Evolutionary conservation across 495 filamentous ascomycete genomes (phyloP).

Genomic region (Pyronema omphalodes): DNA sequence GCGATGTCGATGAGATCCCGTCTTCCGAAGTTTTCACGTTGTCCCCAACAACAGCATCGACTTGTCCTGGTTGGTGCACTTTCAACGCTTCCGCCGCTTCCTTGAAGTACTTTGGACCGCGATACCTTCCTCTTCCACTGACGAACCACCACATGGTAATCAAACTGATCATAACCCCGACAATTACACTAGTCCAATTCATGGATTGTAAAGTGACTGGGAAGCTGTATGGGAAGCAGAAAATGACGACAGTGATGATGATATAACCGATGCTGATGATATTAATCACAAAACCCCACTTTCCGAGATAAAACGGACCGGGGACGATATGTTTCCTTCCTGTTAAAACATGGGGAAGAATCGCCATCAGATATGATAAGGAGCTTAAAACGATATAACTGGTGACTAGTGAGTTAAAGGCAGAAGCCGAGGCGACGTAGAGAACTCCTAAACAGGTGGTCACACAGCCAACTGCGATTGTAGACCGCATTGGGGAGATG

Average conservation of each 20-base stretch:
- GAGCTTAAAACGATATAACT: conserved; percentile 58
- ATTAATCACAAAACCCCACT: conserved; percentile 42
- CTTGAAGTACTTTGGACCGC: conserved; percentile 34
- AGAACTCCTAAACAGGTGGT: conserved; percentile 54
- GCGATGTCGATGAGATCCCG: too few relatives aligned
- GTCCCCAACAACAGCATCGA: too few relatives aligned
- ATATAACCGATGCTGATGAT: conserved; percentile 44
- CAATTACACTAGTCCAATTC: conserved; percentile 52
- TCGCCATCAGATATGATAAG: conserved; percentile 55
- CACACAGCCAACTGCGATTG: conserved; percentile 41
- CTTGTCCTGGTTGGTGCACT: too few relatives aligned
- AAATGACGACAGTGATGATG: conserved; percentile 48
- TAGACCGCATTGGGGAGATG: conserved; percentile 50
- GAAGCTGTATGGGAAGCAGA: conserved; percentile 49
- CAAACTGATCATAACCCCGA: conserved; percentile 35
- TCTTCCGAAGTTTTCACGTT: too few relatives aligned
- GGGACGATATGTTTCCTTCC: conserved; percentile 42
- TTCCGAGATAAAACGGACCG: conserved; percentile 53
- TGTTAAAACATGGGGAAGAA: conserved; percentile 53
- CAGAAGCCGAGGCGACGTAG: conserved; percentile 51
- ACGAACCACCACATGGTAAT: conserved; percentile 48
- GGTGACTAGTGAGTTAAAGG: conserved; percentile 58
- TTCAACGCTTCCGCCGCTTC: conserved; percentile 13
- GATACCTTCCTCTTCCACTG: conserved; percentile 36
- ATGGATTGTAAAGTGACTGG: conserved; percentile 41